Conservation (phyloP, 495 filamentous ascomycete genomes). For the Lophiotrema nucula region DNA sequence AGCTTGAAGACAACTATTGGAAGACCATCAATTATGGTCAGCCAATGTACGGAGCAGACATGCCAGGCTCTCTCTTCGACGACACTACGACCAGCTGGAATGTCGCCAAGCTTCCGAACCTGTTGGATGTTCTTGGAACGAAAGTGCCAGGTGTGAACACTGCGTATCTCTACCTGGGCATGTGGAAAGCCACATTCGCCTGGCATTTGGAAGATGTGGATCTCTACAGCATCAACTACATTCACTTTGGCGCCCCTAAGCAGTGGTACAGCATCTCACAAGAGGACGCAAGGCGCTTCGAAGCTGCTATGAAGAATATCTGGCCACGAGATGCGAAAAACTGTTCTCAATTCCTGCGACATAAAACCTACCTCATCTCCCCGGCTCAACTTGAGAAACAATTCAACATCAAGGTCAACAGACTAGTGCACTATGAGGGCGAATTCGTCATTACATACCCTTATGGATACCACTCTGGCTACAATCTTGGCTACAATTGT, state of each 20-base stretch:
- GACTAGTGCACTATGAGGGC: conserved; percentile 90
- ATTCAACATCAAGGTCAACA: conserved; percentile 93
- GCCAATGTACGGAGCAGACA: conserved; percentile 94
- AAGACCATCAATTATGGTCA: conserved; percentile 91
- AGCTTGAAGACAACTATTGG: conserved; percentile 93
- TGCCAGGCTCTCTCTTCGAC: conserved; percentile 93
- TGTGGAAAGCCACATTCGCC: conserved; percentile 99
- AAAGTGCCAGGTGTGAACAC: conserved; percentile 98
- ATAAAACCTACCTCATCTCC: conserved; percentile 98
- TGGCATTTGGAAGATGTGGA: conserved; percentile 99
- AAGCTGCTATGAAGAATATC: conserved; percentile 90
- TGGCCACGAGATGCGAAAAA: conserved; percentile 97
- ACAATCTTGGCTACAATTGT: conserved; percentile 98
- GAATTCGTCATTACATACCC: conserved; percentile 99
- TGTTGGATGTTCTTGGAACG: conserved; percentile 90
- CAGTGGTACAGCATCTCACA: conserved; percentile 99
- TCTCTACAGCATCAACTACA: conserved; percentile 99
- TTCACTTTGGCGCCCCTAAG: conserved; percentile 97
- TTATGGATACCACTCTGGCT: conserved; percentile 97
- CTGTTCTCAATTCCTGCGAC: conserved; percentile 92
- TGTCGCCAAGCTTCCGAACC: conserved; percentile 86
- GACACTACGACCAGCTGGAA: conserved; percentile 86
- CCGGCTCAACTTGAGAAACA: conserved; percentile 80
- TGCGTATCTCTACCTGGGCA: conserved; percentile 95
- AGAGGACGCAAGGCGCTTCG: conserved; percentile 88